A percentile compares a stretch with the other conserved stretches of the same genome.
Conservation (phyloP, 768 basidiomycete species). For the Albatrellus ellisii region DNA sequence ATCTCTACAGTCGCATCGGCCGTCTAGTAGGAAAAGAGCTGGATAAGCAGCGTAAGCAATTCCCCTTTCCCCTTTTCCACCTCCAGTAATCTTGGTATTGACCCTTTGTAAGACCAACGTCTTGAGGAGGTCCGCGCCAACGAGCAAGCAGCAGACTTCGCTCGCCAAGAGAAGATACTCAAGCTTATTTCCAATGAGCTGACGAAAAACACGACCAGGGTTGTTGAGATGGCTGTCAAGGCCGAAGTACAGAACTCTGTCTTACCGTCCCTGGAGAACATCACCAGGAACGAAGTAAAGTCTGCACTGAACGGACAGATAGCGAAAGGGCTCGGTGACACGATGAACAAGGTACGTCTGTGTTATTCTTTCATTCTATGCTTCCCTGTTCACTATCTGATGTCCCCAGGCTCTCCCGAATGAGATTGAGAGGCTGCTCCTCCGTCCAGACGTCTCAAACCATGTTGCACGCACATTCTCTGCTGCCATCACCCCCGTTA, state of each 20-base stretch:
- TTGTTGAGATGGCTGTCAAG: constrained; percentile 84
- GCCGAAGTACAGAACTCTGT: constrained; percentile 75
- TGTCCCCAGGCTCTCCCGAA: constrained; percentile 48
- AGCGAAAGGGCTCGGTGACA: constrained; percentile 55
- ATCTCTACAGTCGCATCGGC: constrained; percentile 61
- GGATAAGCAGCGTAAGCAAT: constrained; percentile 72
- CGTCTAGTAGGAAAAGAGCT: constrained; percentile 75
- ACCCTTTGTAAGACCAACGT: constrained; percentile 50
- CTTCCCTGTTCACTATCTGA: constrained; percentile 1
- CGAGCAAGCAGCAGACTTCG: constrained; percentile 71
- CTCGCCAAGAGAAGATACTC: constrained; percentile 79
- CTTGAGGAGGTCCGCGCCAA: constrained; percentile 69
- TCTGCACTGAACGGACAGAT: constrained; percentile 68
- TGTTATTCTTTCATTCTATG: neutral
- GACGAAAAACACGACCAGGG: constrained; percentile 77
- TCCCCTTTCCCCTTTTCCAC: constrained; percentile 6
- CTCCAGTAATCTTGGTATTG: constrained; percentile 3
- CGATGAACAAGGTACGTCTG: constrained; percentile 52
- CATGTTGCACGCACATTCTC: constrained; percentile 70
- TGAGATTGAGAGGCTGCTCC: constrained; percentile 68
- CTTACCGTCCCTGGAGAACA: constrained; percentile 67
- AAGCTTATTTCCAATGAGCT: constrained; percentile 81
- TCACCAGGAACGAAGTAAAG: constrained; percentile 74
- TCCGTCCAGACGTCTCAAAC: constrained; percentile 62
- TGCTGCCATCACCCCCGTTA: constrained; percentile 55